A percentile compares a stretch with the other conserved stretches of the same genome.
Evolutionary conservation across 2,329 filamentous ascomycete genomes (phyloP).

Genomic region (Alternaria solani): DNA sequence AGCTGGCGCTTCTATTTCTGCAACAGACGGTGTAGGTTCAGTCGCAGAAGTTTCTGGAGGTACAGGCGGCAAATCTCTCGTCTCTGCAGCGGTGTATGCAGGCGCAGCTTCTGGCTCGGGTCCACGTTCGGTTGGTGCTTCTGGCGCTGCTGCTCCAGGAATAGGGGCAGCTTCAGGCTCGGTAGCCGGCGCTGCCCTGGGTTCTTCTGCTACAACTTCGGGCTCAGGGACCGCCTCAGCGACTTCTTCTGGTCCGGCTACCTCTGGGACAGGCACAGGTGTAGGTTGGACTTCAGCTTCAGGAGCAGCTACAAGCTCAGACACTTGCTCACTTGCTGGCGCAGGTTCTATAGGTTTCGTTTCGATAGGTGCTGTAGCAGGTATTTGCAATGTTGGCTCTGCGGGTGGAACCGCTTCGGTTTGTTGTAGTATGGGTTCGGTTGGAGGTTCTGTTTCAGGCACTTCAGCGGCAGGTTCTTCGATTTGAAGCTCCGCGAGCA

Average conservation of each 20-base stretch:
- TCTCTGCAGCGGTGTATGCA: conserved; percentile 3
- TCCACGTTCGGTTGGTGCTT: background rate
- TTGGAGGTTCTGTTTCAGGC: background rate
- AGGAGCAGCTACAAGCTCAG: background rate
- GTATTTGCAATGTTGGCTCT: conserved; percentile 7
- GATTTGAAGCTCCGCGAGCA: background rate
- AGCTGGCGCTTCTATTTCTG: background rate
- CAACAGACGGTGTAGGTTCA: background rate
- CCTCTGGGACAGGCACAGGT: background rate
- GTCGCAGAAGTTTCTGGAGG: background rate
- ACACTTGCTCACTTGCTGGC: background rate
- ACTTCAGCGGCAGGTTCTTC: background rate
- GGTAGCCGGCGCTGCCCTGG: background rate
- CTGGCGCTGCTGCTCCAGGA: background rate
- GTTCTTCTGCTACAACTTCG: background rate
- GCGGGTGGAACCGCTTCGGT: background rate
- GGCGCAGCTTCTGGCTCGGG: background rate
- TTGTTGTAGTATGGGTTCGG: background rate
- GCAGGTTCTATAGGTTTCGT: conserved; percentile 4
- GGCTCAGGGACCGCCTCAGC: background rate
- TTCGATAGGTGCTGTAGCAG: conserved; percentile 5
- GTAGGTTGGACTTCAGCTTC: background rate
- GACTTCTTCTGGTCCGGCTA: background rate
- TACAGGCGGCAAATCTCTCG: background rate
- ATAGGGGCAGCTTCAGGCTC: background rate